Evolutionary conservation across 768 basidiomycete genomes (phyloP), one percentile per base, ranked within the genome.

Genomic region (Daedaleopsis sinensis): DNA sequence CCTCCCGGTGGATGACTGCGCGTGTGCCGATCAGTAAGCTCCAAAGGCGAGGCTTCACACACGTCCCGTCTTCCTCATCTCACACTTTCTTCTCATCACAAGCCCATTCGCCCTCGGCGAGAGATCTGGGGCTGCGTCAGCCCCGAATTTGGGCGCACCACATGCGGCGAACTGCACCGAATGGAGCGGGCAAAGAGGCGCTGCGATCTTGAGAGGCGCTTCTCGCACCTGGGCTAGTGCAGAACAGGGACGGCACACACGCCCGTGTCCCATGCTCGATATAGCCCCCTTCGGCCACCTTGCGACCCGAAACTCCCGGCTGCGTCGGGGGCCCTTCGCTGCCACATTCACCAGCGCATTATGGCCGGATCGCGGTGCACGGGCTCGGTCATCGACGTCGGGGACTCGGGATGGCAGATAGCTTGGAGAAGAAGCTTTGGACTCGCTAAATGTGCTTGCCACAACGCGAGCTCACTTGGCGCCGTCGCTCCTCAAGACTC

Each of bases 211-310:
- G 23, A 21, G 47, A 13, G 19, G 59, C 47, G 52, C 59, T 49
- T 55, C 59, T 19, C 46, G 37, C 47, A 53, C 52, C 47, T 24
- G 53, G 24, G 53, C 55, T 57, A 62, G 61, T 52, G 61, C 61
- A 36, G 61, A 57, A 62, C 50, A 51, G 61, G 61, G 24, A 57
- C 51, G 21, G 44, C 44, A 49, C 55, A 46, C 61, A 57, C 61
- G 55, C 50, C 49, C 51, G 55, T 43, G 55, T 61, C 59, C 59
- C 60, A 56, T 55, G 54, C 60, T 56, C 60, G 49, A 53, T 57
- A 57, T 57, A 55, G 61, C 10, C 50, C 10, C 61, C 61, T 57
- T 51, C 55, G 61, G 61, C 36, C 55, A 43, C 24, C 35, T 50
- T 50, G 51, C 44, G 42, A 37, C 24, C 61, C 61, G 61, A 62